These are phyloP conservation scores for Boletus reticuloceps DNA, from an alignment of 768 basidiomycete genomes.

Conservation along the genomic window DNA sequence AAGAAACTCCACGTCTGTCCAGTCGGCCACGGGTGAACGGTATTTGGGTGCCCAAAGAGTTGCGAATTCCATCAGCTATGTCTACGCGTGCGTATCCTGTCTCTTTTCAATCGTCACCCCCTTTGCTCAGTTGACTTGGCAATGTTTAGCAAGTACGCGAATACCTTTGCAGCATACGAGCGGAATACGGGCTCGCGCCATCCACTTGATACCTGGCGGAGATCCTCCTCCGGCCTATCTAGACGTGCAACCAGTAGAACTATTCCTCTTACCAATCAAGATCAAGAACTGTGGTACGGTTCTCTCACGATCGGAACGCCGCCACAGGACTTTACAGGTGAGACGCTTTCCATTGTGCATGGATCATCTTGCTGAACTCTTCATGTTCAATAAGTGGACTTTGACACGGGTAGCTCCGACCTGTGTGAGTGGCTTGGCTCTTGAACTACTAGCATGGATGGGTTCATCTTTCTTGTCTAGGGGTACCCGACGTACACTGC, in stretches of 20 bases:
- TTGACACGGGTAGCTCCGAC: constrained; percentile 52
- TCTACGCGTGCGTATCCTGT: constrained; percentile 10
- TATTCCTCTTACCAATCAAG: constrained; percentile 29
- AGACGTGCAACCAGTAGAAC: constrained; percentile 18
- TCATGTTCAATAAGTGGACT: constrained; percentile 34
- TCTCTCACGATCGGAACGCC: constrained; percentile 46
- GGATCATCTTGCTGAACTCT: neutral
- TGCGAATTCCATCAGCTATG: neutral
- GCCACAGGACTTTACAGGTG: constrained; percentile 37
- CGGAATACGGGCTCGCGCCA: constrained; percentile 42
- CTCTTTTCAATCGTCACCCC: neutral
- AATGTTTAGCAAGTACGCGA: constrained; percentile 37
- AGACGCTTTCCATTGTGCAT: neutral
- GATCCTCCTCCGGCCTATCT: neutral
- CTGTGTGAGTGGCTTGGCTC: constrained; percentile 20
- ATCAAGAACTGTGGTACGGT: constrained; percentile 39
- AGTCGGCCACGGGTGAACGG: neutral
- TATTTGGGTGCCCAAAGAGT: neutral
- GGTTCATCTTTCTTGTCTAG: constrained; percentile 14
- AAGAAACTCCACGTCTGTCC: neutral
- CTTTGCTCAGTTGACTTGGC: neutral
- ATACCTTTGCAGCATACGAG: constrained; percentile 41
- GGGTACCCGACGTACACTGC: constrained; percentile 32
- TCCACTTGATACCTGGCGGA: constrained; percentile 16
- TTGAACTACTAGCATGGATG: neutral